Evolutionary conservation across 116 monocot species (phyloP), one percentile per base, ranked within the genome.

Genomic region (Iris pallida): DNA sequence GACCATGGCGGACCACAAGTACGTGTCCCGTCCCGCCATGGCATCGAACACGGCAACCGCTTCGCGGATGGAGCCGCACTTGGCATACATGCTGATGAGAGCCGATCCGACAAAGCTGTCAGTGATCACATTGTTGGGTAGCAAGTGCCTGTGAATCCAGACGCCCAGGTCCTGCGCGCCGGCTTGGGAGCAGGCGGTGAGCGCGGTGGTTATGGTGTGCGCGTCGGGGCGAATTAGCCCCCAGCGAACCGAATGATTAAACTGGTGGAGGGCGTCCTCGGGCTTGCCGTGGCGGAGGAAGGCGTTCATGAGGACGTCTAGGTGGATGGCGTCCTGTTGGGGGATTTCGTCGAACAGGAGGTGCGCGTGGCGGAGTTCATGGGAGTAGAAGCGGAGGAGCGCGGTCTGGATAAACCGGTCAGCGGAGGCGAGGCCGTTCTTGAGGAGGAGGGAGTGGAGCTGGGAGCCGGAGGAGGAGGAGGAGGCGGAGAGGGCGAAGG

Each of bases 371-470:
- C 44, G 12, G 18, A 54, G 57, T 5, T 63, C 53, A 20, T 51
- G 55, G 58, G 57, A 42, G 71, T 83, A 76, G 7, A 86, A 65
- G 4, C 85, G 72, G 13, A 90, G 65, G 12, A 83, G 73, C 8
- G 81, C 81, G 45, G 86, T 81, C 48, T 79, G 78, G 44, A 90
- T 68, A 60, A 59, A 90, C 48, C 76, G 90, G 72, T 90, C 90
- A 8, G 79, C 49, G 7, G 80, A 72, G 20, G 58, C 57, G 53
- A 83, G 65, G n/a, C 83, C 83, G 64, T 80, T 79, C 70, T 71
- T 83, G 45, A 73, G 18, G 19, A 81, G 44, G 0, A 78, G 19
- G 20, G 71, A 58, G 66, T 87, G 80, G 78, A 83, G 20, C 47
- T 83, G 83, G 51, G 53, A 16, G 19, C 85, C 85, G 61, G 45